Base-by-base conservation (phyloP, 2,329 filamentous ascomycete species). In the Lachnellula willkommii region DNA sequence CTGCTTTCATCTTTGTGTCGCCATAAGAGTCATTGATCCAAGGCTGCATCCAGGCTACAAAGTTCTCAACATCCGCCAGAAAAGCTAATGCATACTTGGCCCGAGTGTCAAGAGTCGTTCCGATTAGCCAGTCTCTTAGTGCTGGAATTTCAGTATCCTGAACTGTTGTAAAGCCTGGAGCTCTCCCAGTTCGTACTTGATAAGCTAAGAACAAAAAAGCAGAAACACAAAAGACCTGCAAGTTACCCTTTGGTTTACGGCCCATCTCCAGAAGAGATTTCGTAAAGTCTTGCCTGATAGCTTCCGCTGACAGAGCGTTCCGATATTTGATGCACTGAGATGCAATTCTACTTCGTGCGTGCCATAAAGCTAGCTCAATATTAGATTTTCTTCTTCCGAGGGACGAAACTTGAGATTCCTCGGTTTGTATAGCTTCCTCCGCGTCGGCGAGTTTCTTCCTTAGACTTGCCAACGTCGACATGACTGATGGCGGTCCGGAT, bases 41-140 rank as follows among this genome's bases (percentile, higher is more conserved):
- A 36, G 51, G 51, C 35, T 36, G 32, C 26, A 53, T 37, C 24
- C 28, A 36, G 17, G 14, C 17, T 14, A 53, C 26, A 9, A 36
- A 46, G 6, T 46, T 17, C 17, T 53, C 51, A 9, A 53, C 40
- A 6, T 47, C 51, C 5, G 35, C 26, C 17, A 53, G 42, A 39
- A 53, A 53, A 24, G 40, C 42, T 26, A 36, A n/a, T 9, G 51
- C 51, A 39, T 37, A 53, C 17, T 47, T 42, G 5, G 17, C 36
- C 17, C 51, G 40, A 53, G 42, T 37, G 12, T 35, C 3, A 45
- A 53, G 20, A 12, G 51, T 53, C 14, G 42, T 53, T 36, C 26
- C 26, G 14, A 53, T 47, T n/a, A 53, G n/a, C 51, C 51, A 53
- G 17, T 53, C 51, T 26, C 42, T 35, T 6, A 53, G 11, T 8